Conservation (phyloP, 1,284 basidiomycete species). For the Mycena citricolor region DNA sequence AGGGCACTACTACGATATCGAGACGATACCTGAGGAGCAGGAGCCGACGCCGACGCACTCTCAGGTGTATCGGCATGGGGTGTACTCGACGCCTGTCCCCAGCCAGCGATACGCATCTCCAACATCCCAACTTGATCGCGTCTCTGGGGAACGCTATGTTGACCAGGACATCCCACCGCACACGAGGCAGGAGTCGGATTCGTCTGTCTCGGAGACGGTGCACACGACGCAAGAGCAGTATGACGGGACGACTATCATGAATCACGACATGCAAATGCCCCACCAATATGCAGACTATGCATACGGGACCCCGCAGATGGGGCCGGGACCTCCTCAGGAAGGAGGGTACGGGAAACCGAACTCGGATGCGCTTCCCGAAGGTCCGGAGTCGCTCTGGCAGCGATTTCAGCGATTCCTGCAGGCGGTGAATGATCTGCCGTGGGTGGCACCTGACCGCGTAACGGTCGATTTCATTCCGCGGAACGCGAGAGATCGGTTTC, state of each 20-base stretch:
- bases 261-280: conserved; percentile 12
- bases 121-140: neutral
- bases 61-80: no score
- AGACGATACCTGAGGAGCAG: no score
- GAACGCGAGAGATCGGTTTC: conserved; percentile 6
- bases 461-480: conserved; percentile 23
- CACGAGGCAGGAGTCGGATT: conserved; percentile 14
- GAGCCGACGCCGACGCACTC: no score
- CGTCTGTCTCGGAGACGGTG: conserved; percentile 13
- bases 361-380: conserved; percentile 16
- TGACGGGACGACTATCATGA: conserved; percentile 19
- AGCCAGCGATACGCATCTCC: conserved; percentile 3
- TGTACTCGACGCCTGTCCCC: neutral
- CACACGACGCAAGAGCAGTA: conserved; percentile 21
- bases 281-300: no score
- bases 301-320: conserved; percentile 12
- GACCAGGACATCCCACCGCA: conserved; percentile 4
- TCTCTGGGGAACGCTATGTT: neutral
- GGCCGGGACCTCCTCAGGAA: conserved; percentile 14
- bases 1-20: neutral
- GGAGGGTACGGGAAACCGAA: conserved; percentile 20
- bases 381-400: conserved; percentile 10
- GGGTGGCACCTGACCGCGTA: conserved; percentile 22
- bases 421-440: conserved; percentile 17
- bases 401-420: conserved; percentile 15